A percentile compares a stretch with the other conserved stretches of the same genome.
Conservation (phyloP, 2,329 filamentous ascomycete genomes). For the Sclerotinia sclerotiorum region DNA sequence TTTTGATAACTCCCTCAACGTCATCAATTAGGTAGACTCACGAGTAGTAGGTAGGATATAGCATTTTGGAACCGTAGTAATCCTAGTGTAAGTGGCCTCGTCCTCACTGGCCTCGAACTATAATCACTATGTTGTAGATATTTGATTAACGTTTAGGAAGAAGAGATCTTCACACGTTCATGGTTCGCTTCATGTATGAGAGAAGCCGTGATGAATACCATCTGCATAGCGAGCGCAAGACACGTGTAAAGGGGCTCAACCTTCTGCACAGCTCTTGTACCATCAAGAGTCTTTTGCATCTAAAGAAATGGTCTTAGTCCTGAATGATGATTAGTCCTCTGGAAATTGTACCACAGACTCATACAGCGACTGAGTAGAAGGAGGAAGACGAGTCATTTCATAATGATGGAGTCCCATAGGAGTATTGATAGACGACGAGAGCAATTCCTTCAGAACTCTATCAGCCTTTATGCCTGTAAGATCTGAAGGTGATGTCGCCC, state of each 20-base stretch:
- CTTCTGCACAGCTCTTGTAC: neutral
- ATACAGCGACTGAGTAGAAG: neutral
- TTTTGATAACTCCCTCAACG: neutral
- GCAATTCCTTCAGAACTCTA: neutral
- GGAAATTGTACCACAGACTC: neutral
- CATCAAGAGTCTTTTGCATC: neutral
- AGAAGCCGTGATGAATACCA: neutral
- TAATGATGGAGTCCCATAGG: neutral
- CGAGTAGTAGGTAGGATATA: neutral
- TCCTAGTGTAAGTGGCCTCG: neutral
- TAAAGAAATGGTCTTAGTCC: neutral
- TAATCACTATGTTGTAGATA: neutral
- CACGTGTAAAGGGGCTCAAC: neutral
- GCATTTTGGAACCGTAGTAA: neutral
- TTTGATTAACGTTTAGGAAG: neutral
- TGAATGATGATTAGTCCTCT: neutral
- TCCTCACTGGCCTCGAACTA: neutral
- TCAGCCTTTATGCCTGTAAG: neutral
- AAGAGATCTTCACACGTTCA: neutral
- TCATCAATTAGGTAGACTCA: neutral
- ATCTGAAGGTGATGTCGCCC: neutral
- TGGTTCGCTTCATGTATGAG: neutral
- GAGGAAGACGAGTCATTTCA: neutral
- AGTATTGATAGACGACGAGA: neutral
- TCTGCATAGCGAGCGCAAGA: neutral